A percentile compares a stretch with the other conserved stretches of the same genome.
These are phyloP conservation scores for Uronychia binucleata DNA, from an alignment of 73 alveolate species.

Conservation along the genomic window DNA sequence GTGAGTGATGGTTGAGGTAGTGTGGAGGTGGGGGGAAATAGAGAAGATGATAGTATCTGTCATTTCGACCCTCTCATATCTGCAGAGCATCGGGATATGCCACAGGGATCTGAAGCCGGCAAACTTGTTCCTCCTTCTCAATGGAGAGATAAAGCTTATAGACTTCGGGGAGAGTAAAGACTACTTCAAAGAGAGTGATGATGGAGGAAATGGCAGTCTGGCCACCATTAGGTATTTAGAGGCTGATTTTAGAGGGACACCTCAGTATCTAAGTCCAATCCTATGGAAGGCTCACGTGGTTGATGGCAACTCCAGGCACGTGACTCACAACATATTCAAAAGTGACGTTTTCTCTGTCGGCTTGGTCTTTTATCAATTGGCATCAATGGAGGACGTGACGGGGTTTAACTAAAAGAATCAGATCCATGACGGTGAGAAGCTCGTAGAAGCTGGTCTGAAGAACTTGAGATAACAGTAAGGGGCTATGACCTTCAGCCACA, in stretches of 20 bases:
- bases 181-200: constrained; percentile 89
- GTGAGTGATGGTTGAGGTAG: constrained; percentile 59
- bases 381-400: constrained; percentile 94
- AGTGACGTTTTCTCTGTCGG: constrained; percentile 97
- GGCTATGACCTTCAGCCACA: constrained; percentile 17
- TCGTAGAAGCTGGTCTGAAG: constrained; percentile 77
- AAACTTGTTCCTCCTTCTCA: constrained; percentile 81
- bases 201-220: constrained; percentile 89
- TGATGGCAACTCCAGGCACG: constrained; percentile 93
- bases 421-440: constrained; percentile 89
- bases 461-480: neutral
- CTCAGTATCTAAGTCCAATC: constrained; percentile 93
- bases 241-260: constrained; percentile 88
- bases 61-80: constrained; percentile 85
- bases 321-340: constrained; percentile 93
- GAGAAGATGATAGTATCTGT: constrained; percentile 86
- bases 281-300: constrained; percentile 97
- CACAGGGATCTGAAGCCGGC: constrained; percentile 97
- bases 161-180: constrained; percentile 98
- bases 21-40: constrained; percentile 88
- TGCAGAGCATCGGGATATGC: constrained; percentile 91
- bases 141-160: constrained; percentile 91
- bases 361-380: constrained; percentile 85
- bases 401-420: constrained; percentile 91
- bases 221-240: constrained; percentile 79